Evolutionary conservation across 345 rosid species (phyloP).

Genomic region (Clarkia xantiana): DNA sequence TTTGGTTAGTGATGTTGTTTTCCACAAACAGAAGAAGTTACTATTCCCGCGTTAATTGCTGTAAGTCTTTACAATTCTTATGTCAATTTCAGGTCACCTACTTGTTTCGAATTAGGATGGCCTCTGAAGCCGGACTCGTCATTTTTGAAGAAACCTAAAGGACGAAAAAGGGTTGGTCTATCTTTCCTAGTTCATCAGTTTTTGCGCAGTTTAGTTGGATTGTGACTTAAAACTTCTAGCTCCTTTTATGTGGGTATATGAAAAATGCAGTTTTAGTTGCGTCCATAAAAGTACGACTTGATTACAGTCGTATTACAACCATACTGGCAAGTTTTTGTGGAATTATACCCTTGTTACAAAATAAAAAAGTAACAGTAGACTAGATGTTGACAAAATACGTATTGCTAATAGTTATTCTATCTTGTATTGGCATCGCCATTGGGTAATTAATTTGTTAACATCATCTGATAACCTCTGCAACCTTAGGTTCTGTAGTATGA

Average conservation of each 20-base stretch:
- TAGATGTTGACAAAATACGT: no score
- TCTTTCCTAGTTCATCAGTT: neutral
- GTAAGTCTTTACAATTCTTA: conserved; percentile 1
- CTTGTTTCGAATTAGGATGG: conserved; percentile 85
- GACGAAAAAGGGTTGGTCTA: conserved; percentile 62
- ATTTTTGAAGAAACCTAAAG: conserved; percentile 39
- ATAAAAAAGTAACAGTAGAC: no score
- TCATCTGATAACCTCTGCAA: no score
- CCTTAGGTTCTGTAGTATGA: neutral
- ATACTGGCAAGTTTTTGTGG: no score
- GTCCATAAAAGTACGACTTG: no score
- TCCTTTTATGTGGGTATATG: neutral
- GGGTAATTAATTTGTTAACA: no score
- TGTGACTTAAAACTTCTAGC: neutral
- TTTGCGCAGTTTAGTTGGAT: no score
- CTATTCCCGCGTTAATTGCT: neutral
- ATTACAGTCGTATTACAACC: no score
- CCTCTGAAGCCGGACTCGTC: conserved; percentile 49
- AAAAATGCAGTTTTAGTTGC: neutral
- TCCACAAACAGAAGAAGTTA: neutral
- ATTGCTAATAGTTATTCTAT: no score
- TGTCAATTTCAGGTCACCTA: conserved; percentile 53
- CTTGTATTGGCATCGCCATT: no score
- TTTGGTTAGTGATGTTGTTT: conserved; percentile 47
- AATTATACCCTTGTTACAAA: no score